A percentile compares a stretch with the other conserved stretches of the same genome.
These are phyloP conservation scores for Pythium coloratum DNA, from an alignment of 352 stramenopile genomes.

Conservation along the genomic window DNA sequence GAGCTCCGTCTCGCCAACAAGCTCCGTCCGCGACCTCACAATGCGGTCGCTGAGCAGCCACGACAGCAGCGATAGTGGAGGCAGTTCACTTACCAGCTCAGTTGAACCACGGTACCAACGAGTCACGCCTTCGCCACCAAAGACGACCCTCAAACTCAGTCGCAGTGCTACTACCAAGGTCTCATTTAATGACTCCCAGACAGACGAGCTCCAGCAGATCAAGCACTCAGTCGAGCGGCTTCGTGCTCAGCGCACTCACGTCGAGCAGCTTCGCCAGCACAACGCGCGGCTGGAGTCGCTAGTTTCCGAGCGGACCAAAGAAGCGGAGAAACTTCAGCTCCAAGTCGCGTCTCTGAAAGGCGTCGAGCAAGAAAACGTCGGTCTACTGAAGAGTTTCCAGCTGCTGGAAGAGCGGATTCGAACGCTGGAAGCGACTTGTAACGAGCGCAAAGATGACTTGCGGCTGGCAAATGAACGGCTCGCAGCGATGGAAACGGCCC, in stretches of 20 bases:
- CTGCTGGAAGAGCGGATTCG: conserved; percentile 50
- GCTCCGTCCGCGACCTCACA: conserved; percentile 22
- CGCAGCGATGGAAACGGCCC: conserved; percentile 30
- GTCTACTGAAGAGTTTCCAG: conserved; percentile 53
- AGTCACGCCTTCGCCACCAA: not conserved
- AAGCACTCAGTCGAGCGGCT: conserved; percentile 55
- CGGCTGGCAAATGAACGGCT: conserved; percentile 9
- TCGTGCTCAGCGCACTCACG: conserved; percentile 48
- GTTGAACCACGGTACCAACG: not conserved
- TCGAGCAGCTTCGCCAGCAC: conserved; percentile 46
- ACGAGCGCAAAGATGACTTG: conserved; percentile 21
- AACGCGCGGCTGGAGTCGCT: conserved; percentile 45
- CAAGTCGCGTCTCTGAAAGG: conserved; percentile 41
- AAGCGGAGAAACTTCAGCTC: conserved; percentile 45
- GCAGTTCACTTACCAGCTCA: not conserved
- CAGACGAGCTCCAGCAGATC: conserved; percentile 39
- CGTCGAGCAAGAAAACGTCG: conserved; percentile 56
- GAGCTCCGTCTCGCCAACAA: conserved; percentile 32
- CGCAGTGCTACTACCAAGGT: conserved; percentile 6
- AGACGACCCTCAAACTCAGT: not conserved
- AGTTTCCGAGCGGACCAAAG: conserved; percentile 32
- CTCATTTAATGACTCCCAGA: conserved; percentile 18
- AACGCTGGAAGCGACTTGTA: conserved; percentile 40
- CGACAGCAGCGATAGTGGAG: conserved; percentile 8
- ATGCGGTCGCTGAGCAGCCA: conserved; percentile 22